Evolutionary conservation across 768 basidiomycete genomes (phyloP), one percentile per base, ranked within the genome.

Genomic region (Termitomyces titanicus): DNA sequence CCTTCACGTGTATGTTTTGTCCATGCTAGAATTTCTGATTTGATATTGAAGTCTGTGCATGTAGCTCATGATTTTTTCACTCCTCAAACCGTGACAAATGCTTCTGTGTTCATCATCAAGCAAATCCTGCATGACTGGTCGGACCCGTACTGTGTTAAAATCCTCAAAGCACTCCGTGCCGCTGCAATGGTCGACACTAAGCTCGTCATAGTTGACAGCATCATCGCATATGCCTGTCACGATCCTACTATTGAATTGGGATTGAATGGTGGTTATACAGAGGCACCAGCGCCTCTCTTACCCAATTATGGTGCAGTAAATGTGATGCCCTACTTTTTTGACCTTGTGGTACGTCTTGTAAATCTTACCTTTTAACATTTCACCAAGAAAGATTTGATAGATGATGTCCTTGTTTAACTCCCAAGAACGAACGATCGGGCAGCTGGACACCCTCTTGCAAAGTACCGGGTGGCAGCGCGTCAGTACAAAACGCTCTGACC

Each of bases 101-200:
- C 72, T 3, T 61, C 66, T 1, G 70, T 76, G 2, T 79, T 72
- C 61, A 56, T 77, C 43, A 20, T 75, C 20, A 65, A 70, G 9
- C 51, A 62, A 29, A 67, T 75, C 39, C 54, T 76, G 24, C 76
- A 79, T 60, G 70, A 76, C 54, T 75, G 75, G 74, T 54, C 72
- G 5, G 72, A 75, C 54, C 54, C 63, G 1, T 63, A 69, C 37
- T 61, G 60, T 46, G 43, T 44, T 11, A 61, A 63, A 38, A 72
- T 77, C 51, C 62, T 79, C 15, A 58, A n/a, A n/a, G n/a, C n/a
- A n/a, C n/a, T n/a, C n/a, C n/a, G n/a, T n/a, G n/a, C n/a, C n/a
- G n/a, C n/a, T 2, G 73, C 76, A 10, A 58, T 51, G 0, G 58
- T 70, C 1, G 49, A 57, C 11, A 77, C 75, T 10, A 69, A 64